phyloP scores from a whole-genome alignment of 2,329 filamentous ascomycete species.

The Alternaria burnsii region DNA sequence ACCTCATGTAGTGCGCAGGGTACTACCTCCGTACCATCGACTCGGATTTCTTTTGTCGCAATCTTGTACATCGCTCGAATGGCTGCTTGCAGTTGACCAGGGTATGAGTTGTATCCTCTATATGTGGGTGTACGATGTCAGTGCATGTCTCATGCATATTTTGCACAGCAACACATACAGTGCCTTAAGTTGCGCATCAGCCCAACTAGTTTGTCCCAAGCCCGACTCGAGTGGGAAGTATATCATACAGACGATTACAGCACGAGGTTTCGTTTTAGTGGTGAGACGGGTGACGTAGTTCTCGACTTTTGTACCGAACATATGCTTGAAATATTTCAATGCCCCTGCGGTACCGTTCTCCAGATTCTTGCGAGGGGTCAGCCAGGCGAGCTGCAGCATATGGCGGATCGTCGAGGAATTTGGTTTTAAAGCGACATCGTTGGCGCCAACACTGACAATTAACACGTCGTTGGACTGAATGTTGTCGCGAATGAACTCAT shows the following conservation, averaged over 20 bases:
- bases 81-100: slow-evolving; percentile 42
- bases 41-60: slow-evolving; percentile 37
- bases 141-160: no score
- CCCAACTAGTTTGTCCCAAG: slow-evolving; percentile 44
- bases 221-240: slow-evolving; percentile 48
- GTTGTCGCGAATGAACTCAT: slow-evolving; percentile 47
- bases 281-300: slow-evolving; percentile 39
- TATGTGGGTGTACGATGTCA: no score
- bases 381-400: slow-evolving; percentile 46
- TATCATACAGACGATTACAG: slow-evolving; percentile 51
- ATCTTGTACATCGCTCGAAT: slow-evolving; percentile 45
- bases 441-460: slow-evolving; percentile 49
- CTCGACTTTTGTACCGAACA: slow-evolving; percentile 42
- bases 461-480: slow-evolving; percentile 43
- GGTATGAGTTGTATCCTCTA: slow-evolving; percentile 39
- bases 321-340: slow-evolving; percentile 41
- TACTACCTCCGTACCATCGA: slow-evolving; percentile 42
- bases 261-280: slow-evolving; percentile 42
- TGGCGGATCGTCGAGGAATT: slow-evolving; percentile 36
- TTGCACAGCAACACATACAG: slow-evolving; percentile 10
- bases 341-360: slow-evolving; percentile 36
- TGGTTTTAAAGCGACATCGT: slow-evolving; percentile 48
- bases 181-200: slow-evolving; percentile 39
- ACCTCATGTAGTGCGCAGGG: slow-evolving; percentile 46
- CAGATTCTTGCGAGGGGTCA: slow-evolving; percentile 33